A percentile compares a stretch with the other conserved stretches of the same genome.
phyloP scores from a whole-genome alignment of 352 stramenopile genomes.

The Pythium inflatum region DNA sequence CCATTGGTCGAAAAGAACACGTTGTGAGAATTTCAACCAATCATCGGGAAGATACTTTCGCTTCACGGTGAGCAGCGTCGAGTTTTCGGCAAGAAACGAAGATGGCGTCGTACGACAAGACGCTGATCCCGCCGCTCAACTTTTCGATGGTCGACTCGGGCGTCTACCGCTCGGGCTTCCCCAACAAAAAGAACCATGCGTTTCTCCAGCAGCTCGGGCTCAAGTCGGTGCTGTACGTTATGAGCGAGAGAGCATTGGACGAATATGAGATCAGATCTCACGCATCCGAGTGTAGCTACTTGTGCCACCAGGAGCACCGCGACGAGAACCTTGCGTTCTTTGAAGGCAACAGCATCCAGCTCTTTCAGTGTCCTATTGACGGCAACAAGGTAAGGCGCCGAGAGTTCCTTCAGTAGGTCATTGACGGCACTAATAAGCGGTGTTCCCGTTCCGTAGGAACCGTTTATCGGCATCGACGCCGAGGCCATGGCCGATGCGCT shows the following conservation, averaged over 20 bases:
- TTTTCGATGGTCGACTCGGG: conserved; percentile 89
- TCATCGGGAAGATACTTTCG: neutral
- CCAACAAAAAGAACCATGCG: conserved; percentile 87
- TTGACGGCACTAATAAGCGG: no score
- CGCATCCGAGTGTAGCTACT: conserved; percentile 53
- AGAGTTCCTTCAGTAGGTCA: no score
- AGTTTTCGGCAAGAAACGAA: neutral
- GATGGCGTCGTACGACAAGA: conserved; percentile 89
- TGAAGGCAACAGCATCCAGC: conserved; percentile 74
- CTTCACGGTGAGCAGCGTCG: neutral
- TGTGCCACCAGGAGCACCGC: conserved; percentile 86
- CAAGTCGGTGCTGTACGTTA: conserved; percentile 83
- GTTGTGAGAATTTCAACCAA: neutral
- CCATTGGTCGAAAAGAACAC: conserved; percentile 3
- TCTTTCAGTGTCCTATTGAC: conserved; percentile 87
- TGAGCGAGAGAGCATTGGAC: neutral
- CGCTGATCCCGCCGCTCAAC: conserved; percentile 88
- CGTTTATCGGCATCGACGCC: conserved; percentile 88
- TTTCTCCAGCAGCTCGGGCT: conserved; percentile 87
- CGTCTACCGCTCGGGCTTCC: conserved; percentile 88
- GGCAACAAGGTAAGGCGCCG: conserved; percentile 88
- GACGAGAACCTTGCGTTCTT: conserved; percentile 84
- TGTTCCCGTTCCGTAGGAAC: no score
- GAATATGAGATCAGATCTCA: neutral
- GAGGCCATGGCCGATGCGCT: conserved; percentile 81